Percentiles rank a stretch among this genome's conserved stretches.
Evolutionary conservation across 768 basidiomycete genomes (phyloP).

Genomic region (Lepiota venenata): DNA sequence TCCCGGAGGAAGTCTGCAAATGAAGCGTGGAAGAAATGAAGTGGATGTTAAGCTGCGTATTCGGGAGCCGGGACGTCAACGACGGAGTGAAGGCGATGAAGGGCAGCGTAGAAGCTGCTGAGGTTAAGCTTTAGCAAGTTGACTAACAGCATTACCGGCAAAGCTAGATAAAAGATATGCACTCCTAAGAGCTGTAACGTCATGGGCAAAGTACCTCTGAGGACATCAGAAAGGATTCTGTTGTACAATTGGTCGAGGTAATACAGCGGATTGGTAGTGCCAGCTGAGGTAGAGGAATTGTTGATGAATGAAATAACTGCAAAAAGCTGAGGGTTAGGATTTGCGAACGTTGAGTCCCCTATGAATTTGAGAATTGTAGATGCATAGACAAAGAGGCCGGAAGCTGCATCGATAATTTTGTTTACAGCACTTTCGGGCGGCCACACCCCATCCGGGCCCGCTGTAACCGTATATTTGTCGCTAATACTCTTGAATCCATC

Average conservation of each 20-base stretch:
- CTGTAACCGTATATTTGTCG: not conserved
- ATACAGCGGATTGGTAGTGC: not conserved
- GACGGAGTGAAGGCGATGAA: constrained; percentile 1
- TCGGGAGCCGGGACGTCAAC: not conserved
- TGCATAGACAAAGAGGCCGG: constrained; percentile 16
- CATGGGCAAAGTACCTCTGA: not conserved
- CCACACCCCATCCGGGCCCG: constrained; percentile 3
- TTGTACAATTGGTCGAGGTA: constrained; percentile 2
- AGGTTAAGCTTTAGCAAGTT: not conserved
- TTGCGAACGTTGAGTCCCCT: constrained; percentile 6
- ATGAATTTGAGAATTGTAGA: constrained; percentile 14
- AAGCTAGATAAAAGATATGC: not conserved
- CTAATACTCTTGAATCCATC: constrained; percentile 1
- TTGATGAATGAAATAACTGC: constrained; percentile 4
- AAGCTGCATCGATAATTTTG: constrained; percentile 11
- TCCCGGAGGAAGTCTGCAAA: constrained; percentile 1
- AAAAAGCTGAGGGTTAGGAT: not conserved
- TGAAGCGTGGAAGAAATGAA: constrained; percentile 1
- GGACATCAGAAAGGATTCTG: not conserved
- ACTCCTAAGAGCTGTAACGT: not conserved
- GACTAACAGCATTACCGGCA: not conserved
- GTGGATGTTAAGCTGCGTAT: not conserved
- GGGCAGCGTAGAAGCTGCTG: not conserved
- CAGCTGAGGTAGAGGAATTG: not conserved
- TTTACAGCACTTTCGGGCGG: constrained; percentile 6